A percentile compares a stretch with the other conserved stretches of the same genome.
These are phyloP conservation scores for Elongisporangium senticosum DNA, from an alignment of 352 stramenopile genomes.

Conservation along the genomic window DNA sequence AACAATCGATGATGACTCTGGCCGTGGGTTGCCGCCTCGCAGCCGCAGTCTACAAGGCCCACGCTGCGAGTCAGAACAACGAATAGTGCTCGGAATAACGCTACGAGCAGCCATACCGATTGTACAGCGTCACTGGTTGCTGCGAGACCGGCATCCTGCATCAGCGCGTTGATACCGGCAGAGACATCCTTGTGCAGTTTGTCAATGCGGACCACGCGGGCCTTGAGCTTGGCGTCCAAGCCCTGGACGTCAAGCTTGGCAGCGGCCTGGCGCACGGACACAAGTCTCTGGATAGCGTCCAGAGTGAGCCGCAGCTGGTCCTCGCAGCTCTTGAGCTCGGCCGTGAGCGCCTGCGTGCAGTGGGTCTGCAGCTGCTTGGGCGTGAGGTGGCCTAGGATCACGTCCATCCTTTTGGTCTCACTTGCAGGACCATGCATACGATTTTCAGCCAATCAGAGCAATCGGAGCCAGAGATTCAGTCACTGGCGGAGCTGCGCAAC, in stretches of 20 bases:
- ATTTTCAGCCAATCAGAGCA: background rate
- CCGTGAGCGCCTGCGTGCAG: background rate
- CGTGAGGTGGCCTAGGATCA: no score
- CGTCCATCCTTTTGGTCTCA: no score
- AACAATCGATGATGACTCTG: background rate
- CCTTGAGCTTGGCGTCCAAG: background rate
- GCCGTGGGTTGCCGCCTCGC: background rate
- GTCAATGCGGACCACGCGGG: background rate
- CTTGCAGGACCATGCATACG: background rate
- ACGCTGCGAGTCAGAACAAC: no score
- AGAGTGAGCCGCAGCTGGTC: background rate
- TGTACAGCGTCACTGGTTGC: background rate
- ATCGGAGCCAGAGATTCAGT: background rate
- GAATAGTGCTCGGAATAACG: no score
- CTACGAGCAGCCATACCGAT: no score
- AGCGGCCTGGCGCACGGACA: background rate
- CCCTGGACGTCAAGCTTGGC: background rate
- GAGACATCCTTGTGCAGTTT: background rate
- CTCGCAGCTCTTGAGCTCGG: background rate
- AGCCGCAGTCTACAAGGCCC: background rate
- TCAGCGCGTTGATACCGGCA: background rate
- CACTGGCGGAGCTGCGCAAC: background rate
- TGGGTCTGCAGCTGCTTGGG: background rate
- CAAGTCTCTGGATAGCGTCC: background rate
- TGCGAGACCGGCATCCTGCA: background rate